A percentile compares a stretch with the other conserved stretches of the same genome.
phyloP scores from a whole-genome alignment of 306 rosid species.

The Quercus variabilis region DNA sequence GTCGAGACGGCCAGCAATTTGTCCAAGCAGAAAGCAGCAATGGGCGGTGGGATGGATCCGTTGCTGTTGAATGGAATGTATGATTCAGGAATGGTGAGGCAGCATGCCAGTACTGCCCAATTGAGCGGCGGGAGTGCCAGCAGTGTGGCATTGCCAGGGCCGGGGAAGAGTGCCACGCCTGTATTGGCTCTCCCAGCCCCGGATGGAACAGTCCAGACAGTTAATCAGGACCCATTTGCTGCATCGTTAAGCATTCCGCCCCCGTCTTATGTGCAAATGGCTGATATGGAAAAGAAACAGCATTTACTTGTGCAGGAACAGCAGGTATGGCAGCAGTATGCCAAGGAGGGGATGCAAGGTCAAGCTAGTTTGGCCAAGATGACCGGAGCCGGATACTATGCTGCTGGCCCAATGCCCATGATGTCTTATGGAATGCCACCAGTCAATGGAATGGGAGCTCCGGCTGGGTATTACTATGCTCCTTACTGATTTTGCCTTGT shows the following conservation, averaged over 20 bases:
- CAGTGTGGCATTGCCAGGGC: conserved; percentile 87
- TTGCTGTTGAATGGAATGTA: conserved; percentile 89
- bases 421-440: conserved; percentile 92
- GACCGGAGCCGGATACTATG: conserved; percentile 51
- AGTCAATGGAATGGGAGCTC: conserved; percentile 70
- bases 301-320: conserved; percentile 76
- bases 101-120: conserved; percentile 79
- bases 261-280: conserved; percentile 95
- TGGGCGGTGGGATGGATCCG: conserved; percentile 95
- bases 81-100: conserved; percentile 93
- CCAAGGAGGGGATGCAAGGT: conserved; percentile 93
- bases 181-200: conserved; percentile 98
- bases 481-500: conserved; percentile 50
- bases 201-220: conserved; percentile 78
- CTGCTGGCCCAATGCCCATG: conserved; percentile 50
- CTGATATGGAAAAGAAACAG: conserved; percentile 96
- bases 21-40: conserved; percentile 56
- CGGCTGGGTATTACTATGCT: conserved; percentile 69
- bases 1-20: conserved; percentile 92
- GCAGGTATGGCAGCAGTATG: conserved; percentile 82
- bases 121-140: conserved; percentile 93
- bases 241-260: conserved; percentile 83
- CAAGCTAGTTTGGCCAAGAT: conserved; percentile 78
- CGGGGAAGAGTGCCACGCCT: conserved; percentile 65
- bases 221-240: conserved; percentile 91